A percentile compares a stretch with the other conserved stretches of the same genome.
These are phyloP conservation scores for Komagataella mondaviorum DNA, from an alignment of 805 yeast species.

Conservation along the genomic window DNA sequence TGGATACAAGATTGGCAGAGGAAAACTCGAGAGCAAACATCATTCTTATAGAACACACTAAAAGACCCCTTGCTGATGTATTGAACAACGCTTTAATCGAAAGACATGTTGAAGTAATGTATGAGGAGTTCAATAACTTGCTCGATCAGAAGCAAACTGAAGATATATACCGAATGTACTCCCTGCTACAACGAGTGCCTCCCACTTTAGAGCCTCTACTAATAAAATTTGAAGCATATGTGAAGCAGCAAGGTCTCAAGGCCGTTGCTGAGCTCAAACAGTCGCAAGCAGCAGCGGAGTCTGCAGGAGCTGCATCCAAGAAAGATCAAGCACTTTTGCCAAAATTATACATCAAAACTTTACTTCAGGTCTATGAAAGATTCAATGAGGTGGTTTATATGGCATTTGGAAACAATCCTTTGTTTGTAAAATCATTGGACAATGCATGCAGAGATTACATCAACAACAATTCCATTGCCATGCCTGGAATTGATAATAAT, in stretches of 20 bases:
- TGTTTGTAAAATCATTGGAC: slow-evolving; percentile 79
- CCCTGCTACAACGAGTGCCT: slow-evolving; percentile 65
- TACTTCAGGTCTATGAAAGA: slow-evolving; percentile 55
- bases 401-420: slow-evolving; percentile 63
- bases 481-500: slow-evolving; percentile 19
- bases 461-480: slow-evolving; percentile 71
- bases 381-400: slow-evolving; percentile 49
- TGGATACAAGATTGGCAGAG: slow-evolving; percentile 69
- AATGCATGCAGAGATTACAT: slow-evolving; percentile 78
- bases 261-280: slow-evolving; percentile 44
- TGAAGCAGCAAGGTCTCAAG: slow-evolving; percentile 47
- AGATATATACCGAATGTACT: slow-evolving; percentile 70
- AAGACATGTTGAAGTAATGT: slow-evolving; percentile 63
- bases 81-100: slow-evolving; percentile 68
- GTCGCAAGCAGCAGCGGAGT: slow-evolving; percentile 7
- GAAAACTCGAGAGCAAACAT: slow-evolving; percentile 70
- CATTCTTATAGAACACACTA: slow-evolving; percentile 78
- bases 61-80: slow-evolving; percentile 60
- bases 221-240: slow-evolving; percentile 55
- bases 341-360: slow-evolving; percentile 63
- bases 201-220: slow-evolving; percentile 70
- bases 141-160: slow-evolving; percentile 59
- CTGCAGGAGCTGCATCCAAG: not conserved
- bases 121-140: slow-evolving; percentile 62
- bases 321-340: slow-evolving; percentile 39